phyloP scores from a whole-genome alignment of 2,329 filamentous ascomycete species.

The Colletotrichum sp. region DNA sequence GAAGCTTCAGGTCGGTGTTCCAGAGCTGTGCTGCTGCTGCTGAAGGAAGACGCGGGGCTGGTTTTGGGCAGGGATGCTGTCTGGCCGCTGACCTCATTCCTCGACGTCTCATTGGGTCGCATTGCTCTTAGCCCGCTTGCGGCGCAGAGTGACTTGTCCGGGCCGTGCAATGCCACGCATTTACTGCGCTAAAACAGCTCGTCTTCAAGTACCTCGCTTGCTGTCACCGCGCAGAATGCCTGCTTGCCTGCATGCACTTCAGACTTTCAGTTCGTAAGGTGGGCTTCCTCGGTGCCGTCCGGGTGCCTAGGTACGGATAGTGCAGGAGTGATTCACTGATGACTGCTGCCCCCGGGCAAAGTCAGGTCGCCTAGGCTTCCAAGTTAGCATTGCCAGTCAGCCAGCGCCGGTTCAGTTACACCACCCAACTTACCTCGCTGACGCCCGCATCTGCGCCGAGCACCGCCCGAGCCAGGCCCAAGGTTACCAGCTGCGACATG shows the following conservation, averaged over 20 bases:
- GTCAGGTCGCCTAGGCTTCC: neutral
- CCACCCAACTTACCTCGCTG: neutral
- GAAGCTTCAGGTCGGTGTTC: neutral
- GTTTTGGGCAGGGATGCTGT: neutral
- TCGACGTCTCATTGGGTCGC: slow-evolving; percentile 7
- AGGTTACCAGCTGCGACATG: neutral
- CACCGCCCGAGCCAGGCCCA: slow-evolving; percentile 11
- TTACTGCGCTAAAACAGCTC: neutral
- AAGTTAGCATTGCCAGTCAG: neutral
- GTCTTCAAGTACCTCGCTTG: neutral
- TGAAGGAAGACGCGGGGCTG: slow-evolving; percentile 11
- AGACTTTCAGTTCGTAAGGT: neutral
- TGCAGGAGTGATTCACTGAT: neutral
- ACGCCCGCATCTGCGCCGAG: slow-evolving; percentile 15
- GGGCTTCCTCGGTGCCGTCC: neutral
- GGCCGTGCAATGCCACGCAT: neutral
- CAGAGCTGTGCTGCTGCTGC: neutral
- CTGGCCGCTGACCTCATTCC: slow-evolving; percentile 15
- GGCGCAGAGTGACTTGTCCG: slow-evolving; percentile 9
- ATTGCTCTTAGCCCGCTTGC: slow-evolving; percentile 6
- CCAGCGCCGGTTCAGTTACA: neutral
- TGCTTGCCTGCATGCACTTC: neutral
- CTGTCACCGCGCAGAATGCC: neutral
- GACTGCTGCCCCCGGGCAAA: neutral
- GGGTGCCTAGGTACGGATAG: neutral